These are phyloP conservation scores for Castanea sativa DNA, from an alignment of 306 rosid species.

Conservation along the genomic window DNA sequence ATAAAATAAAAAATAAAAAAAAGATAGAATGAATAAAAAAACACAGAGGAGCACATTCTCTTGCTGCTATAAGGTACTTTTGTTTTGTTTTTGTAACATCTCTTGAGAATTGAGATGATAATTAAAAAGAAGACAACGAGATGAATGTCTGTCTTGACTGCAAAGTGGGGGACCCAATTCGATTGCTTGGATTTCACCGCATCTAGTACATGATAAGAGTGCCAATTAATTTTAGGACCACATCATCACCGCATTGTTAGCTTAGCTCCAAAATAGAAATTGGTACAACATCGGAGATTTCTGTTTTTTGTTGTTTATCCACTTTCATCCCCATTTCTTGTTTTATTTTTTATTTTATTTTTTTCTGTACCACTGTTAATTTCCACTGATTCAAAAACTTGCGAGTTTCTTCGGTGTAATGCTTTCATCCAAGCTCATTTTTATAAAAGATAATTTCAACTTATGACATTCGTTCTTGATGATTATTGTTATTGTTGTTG, in stretches of 20 bases:
- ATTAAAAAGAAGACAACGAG: neutral
- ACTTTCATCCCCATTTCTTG: neutral
- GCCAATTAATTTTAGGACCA: slow-evolving; percentile 29
- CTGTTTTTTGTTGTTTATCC: neutral
- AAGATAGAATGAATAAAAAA: too few relatives aligned
- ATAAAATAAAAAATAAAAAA: too few relatives aligned
- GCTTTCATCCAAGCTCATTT: too few relatives aligned
- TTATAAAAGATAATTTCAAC: too few relatives aligned
- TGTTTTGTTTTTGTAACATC: neutral
- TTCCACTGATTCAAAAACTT: too few relatives aligned
- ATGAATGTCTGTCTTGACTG: slow-evolving; percentile 15
- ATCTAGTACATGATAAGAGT: slow-evolving; percentile 22
- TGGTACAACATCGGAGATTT: neutral
- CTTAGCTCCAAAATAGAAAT: neutral
- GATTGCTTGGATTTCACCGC: slow-evolving; percentile 69
- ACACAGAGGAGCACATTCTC: too few relatives aligned
- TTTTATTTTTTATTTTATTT: neutral
- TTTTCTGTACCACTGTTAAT: too few relatives aligned
- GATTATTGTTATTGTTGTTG: rapidly evolving
- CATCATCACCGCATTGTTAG: neutral
- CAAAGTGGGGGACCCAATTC: slow-evolving; percentile 30
- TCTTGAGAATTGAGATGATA: slow-evolving; percentile 7
- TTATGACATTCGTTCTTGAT: too few relatives aligned
- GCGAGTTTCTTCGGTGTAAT: too few relatives aligned
- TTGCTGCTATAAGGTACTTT: too few relatives aligned